These are phyloP conservation scores for Curvularia lunata DNA, from an alignment of 2,329 filamentous ascomycete genomes.

Conservation along the genomic window DNA sequence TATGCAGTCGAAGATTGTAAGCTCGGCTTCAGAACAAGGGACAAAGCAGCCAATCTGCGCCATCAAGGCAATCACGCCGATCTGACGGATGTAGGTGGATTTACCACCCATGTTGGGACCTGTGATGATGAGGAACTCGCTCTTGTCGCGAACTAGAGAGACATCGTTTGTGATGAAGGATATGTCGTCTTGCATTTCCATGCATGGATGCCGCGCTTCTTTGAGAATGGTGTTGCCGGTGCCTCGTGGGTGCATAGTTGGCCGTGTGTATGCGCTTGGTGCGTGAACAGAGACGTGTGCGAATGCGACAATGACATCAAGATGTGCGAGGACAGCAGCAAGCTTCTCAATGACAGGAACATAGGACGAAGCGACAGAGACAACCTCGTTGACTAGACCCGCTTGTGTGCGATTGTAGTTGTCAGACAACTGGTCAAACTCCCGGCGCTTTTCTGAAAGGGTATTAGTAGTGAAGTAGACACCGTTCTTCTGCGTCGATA, in stretches of 20 bases:
- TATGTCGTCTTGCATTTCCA: slow-evolving; percentile 98
- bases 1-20: slow-evolving; percentile 96
- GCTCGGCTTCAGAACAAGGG: slow-evolving; percentile 84
- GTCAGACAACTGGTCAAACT: slow-evolving; percentile 91
- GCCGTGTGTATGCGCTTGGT: slow-evolving; percentile 87
- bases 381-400: slow-evolving; percentile 89
- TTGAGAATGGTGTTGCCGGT: slow-evolving; percentile 87
- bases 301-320: slow-evolving; percentile 94
- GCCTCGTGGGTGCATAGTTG: slow-evolving; percentile 87
- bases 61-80: slow-evolving; percentile 96
- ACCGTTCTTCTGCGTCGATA: slow-evolving; percentile 97
- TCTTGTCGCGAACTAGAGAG: slow-evolving; percentile 74
- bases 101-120: slow-evolving; percentile 99
- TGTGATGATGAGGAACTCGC: slow-evolving; percentile 94
- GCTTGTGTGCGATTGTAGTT: slow-evolving; percentile 96
- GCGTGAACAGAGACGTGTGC: slow-evolving; percentile 94
- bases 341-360: slow-evolving; percentile 89
- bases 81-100: slow-evolving; percentile 96
- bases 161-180: slow-evolving; percentile 99
- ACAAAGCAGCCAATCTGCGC: slow-evolving; percentile 97
- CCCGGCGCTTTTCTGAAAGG: slow-evolving; percentile 79
- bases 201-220: slow-evolving; percentile 93
- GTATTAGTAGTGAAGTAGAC: slow-evolving; percentile 94
- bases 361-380: slow-evolving; percentile 91
- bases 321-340: slow-evolving; percentile 84